These are phyloP conservation scores for Epithemia pelagica DNA, from an alignment of 108 stramenopile genomes.

Conservation along the genomic window DNA sequence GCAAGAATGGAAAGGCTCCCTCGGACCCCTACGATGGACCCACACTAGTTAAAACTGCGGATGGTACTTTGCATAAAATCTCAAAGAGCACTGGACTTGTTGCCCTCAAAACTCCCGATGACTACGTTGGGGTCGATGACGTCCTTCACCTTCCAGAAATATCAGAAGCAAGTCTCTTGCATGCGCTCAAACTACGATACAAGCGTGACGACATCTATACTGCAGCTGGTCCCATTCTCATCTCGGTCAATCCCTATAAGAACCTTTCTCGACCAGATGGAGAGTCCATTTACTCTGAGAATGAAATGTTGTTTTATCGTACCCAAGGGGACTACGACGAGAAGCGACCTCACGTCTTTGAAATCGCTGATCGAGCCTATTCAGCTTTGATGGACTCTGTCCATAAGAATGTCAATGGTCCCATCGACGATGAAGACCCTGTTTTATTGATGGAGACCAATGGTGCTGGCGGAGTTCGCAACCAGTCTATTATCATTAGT, in stretches of 20 bases:
- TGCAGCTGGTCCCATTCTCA: conserved; percentile 88
- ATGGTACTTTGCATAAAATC: conserved; percentile 80
- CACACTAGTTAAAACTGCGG: conserved; percentile 76
- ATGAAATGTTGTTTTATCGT: conserved; percentile 64
- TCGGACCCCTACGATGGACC: conserved; percentile 26
- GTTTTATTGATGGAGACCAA: conserved; percentile 35
- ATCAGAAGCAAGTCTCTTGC: conserved; percentile 76
- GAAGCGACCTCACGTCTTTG: conserved; percentile 77
- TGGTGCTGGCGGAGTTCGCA: conserved; percentile 31
- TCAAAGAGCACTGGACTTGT: conserved; percentile 42
- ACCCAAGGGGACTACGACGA: conserved; percentile 18
- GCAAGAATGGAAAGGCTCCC: conserved; percentile 9
- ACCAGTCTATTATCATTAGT: conserved; percentile 83
- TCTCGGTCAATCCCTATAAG: conserved; percentile 95
- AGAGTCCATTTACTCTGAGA: conserved; percentile 64
- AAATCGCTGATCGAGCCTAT: conserved; percentile 83
- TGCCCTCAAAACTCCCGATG: conserved; percentile 54
- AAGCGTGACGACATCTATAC: conserved; percentile 91
- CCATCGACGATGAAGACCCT: conserved; percentile 50
- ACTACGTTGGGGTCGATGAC: conserved; percentile 71
- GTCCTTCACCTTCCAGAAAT: conserved; percentile 78
- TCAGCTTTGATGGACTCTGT: conserved; percentile 56
- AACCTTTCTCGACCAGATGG: conserved; percentile 32
- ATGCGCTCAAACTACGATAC: conserved; percentile 84
- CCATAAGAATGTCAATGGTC: conserved; percentile 15